A percentile compares a stretch with the other conserved stretches of the same genome.
Conservation (phyloP, 2,329 filamentous ascomycete species). For the Mollisiaceae sp. region DNA sequence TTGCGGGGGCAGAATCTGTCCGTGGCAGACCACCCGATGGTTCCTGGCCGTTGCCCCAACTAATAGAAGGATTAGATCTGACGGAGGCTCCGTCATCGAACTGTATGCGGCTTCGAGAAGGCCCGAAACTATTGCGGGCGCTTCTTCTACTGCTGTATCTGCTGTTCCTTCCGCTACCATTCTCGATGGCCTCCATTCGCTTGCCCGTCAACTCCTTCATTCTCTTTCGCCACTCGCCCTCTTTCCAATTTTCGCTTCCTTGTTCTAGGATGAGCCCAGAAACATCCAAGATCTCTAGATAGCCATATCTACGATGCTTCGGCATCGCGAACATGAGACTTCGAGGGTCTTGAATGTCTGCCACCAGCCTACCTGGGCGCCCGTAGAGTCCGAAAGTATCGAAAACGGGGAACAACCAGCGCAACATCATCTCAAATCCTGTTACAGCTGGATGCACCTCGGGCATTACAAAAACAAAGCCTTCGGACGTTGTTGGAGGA, state of each 20-base stretch:
- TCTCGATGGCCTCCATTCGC: conserved; percentile 69
- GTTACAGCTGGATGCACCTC: conserved; percentile 89
- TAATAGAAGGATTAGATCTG: conserved; percentile 56
- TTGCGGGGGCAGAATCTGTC: conserved; percentile 58
- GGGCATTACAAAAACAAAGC: conserved; percentile 98
- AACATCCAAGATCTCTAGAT: conserved; percentile 88
- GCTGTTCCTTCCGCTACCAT: conserved; percentile 46
- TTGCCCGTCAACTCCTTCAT: conserved; percentile 87
- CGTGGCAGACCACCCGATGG: conserved; percentile 39
- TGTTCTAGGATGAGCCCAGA: conserved; percentile 77
- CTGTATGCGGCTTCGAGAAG: conserved; percentile 55
- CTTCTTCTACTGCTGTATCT: conserved; percentile 63
- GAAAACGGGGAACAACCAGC: conserved; percentile 91
- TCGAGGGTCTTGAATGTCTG: conserved; percentile 83
- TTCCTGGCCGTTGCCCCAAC: conserved; percentile 36
- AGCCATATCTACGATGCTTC: conserved; percentile 84
- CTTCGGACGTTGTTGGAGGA: conserved; percentile 79
- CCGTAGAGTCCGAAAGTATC: conserved; percentile 93
- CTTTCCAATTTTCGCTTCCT: conserved; percentile 78
- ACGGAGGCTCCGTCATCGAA: conserved; percentile 60
- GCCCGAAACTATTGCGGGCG: conserved; percentile 60
- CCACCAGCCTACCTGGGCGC: conserved; percentile 82
- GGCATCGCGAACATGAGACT: conserved; percentile 99
- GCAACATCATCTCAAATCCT: conserved; percentile 93
- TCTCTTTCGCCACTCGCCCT: conserved; percentile 86